phyloP scores from a whole-genome alignment of 2,329 filamentous ascomycete genomes.

The Pseudocercospora pini-densiflorae region DNA sequence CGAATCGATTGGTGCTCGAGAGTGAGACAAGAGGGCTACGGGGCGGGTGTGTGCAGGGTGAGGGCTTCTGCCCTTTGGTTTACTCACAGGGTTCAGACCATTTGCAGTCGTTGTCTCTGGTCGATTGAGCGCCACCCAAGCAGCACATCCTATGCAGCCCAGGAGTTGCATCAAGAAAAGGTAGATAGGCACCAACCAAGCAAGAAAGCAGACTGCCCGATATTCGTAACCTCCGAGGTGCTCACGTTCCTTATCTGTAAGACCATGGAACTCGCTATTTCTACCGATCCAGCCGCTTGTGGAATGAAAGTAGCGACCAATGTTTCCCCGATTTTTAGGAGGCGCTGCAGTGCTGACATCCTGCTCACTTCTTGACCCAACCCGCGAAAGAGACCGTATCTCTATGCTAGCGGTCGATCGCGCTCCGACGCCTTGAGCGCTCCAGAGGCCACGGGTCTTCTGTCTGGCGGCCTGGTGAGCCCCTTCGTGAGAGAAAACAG shows the following conservation, averaged over 20 bases:
- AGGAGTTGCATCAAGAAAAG: slow-evolving; percentile 64
- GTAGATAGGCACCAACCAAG: slow-evolving; percentile 65
- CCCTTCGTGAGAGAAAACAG: not conserved
- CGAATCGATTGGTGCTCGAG: too few relatives aligned
- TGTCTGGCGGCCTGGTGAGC: not conserved
- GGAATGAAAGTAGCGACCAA: slow-evolving; percentile 24
- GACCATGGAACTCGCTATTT: slow-evolving; percentile 61
- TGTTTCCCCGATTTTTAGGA: slow-evolving; percentile 16
- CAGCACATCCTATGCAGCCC: slow-evolving; percentile 63
- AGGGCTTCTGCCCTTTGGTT: too few relatives aligned
- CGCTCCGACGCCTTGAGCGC: slow-evolving; percentile 43
- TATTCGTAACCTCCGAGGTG: slow-evolving; percentile 68
- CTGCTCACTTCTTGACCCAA: not conserved
- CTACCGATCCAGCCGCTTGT: slow-evolving; percentile 40
- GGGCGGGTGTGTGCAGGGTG: too few relatives aligned
- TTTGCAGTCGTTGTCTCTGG: slow-evolving; percentile 57
- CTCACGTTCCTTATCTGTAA: slow-evolving; percentile 60
- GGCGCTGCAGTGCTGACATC: not conserved
- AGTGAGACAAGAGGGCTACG: too few relatives aligned
- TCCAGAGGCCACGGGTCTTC: slow-evolving; percentile 5
- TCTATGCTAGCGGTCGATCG: slow-evolving; percentile 36
- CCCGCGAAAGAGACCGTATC: slow-evolving; percentile 11
- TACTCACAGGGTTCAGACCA: slow-evolving; percentile 64
- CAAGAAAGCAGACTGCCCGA: slow-evolving; percentile 63
- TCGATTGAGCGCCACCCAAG: slow-evolving; percentile 62